Evolutionary conservation across 202 grass and related monocot genomes (phyloP).

Genomic region (Brachypodium distachyon): DNA sequence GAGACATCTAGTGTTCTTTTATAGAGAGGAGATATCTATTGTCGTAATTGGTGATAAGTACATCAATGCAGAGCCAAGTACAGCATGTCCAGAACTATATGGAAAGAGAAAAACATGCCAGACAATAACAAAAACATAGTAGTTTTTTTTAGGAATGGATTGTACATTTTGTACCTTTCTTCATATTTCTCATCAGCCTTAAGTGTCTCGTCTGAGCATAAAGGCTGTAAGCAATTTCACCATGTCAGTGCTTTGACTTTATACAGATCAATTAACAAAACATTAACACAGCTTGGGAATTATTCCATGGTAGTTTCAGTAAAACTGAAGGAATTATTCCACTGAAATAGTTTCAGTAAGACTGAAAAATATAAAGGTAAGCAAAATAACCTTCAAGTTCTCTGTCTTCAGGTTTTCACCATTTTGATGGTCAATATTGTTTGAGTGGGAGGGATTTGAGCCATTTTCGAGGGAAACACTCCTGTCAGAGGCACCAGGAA

Average conservation of each 20-base stretch:
- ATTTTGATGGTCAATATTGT: neutral
- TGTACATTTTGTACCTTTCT: neutral
- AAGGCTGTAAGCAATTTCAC: neutral
- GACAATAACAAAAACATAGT: neutral
- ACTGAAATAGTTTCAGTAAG: neutral
- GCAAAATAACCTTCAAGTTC: neutral
- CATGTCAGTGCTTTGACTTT: neutral
- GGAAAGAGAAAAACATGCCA: neutral
- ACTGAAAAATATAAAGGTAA: neutral
- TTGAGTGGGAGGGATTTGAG: neutral
- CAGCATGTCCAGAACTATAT: neutral
- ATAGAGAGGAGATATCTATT: too few relatives aligned
- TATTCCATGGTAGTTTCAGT: neutral
- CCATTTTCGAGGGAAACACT: too few relatives aligned
- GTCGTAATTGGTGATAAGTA: neutral
- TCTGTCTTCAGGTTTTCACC: neutral
- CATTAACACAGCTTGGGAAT: too few relatives aligned
- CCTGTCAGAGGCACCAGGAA: too few relatives aligned
- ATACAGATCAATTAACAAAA: neutral
- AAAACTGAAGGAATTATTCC: neutral
- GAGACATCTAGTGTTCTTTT: too few relatives aligned
- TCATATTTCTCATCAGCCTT: neutral
- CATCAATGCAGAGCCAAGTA: neutral
- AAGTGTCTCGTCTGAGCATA: neutral
- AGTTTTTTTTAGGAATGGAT: too few relatives aligned